A percentile compares a stretch with the other conserved stretches of the same genome.
These are phyloP conservation scores for Clonostachys rosea DNA, from an alignment of 2,329 filamentous ascomycete species.

Conservation along the genomic window DNA sequence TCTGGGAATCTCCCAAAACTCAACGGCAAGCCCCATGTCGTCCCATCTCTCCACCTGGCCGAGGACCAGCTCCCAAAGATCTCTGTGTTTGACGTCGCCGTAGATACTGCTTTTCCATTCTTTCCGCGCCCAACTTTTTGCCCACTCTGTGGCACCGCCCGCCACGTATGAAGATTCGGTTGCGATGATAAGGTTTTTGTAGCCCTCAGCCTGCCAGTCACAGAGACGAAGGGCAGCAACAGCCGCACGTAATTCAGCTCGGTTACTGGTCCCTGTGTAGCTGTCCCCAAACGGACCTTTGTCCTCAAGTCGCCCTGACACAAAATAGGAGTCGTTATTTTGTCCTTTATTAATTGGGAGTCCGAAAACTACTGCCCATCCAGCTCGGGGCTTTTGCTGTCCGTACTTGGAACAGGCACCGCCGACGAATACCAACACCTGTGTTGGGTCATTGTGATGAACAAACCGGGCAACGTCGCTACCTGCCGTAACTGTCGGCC, in stretches of 20 bases:
- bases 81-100: constrained; percentile 37
- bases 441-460: neutral
- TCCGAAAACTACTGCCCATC: constrained; percentile 23
- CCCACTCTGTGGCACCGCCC: constrained; percentile 35
- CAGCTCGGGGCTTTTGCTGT: constrained; percentile 23
- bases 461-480: too few species aligned
- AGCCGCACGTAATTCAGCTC: constrained; percentile 50
- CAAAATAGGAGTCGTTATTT: constrained; percentile 16
- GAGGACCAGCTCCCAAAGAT: constrained; percentile 46
- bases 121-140: constrained; percentile 33
- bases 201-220: constrained; percentile 35
- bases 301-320: constrained; percentile 33
- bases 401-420: constrained; percentile 40
- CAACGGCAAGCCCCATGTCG: constrained; percentile 22
- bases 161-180: constrained; percentile 49
- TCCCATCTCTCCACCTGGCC: constrained; percentile 17
- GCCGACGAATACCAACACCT: constrained; percentile 36
- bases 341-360: constrained; percentile 37
- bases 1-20: constrained; percentile 42
- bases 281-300: constrained; percentile 28
- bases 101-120: constrained; percentile 32
- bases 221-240: constrained; percentile 41
- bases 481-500: too few species aligned
- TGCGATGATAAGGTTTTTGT: constrained; percentile 39
- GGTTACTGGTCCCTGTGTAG: constrained; percentile 38